A percentile compares a stretch with the other conserved stretches of the same genome.
These are phyloP conservation scores for Boletus tylopilopsis DNA, from an alignment of 768 basidiomycete genomes.

Conservation along the genomic window DNA sequence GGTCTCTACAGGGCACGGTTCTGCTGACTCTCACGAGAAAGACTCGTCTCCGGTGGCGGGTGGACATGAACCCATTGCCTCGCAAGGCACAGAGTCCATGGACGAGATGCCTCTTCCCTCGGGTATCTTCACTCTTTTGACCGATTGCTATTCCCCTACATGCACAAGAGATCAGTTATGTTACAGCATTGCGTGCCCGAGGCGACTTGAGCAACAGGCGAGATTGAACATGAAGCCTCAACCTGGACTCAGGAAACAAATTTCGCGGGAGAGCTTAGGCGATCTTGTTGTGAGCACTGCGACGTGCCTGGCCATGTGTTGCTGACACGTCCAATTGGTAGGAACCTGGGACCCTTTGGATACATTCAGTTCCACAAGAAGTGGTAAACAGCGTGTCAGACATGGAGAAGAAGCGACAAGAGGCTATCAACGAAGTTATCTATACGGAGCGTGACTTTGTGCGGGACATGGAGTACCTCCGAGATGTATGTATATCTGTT, in stretches of 20 bases:
- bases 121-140: constrained; percentile 94
- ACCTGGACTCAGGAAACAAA: constrained; percentile 82
- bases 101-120: constrained; percentile 78
- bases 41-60: constrained; percentile 28
- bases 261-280: constrained; percentile 75
- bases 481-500: constrained; percentile 61
- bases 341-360: constrained; percentile 88
- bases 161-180: constrained; percentile 93
- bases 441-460: constrained; percentile 97
- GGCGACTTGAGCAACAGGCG: constrained; percentile 91
- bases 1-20: constrained; percentile 30
- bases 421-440: constrained; percentile 96
- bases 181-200: constrained; percentile 95
- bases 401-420: constrained; percentile 91
- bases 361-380: constrained; percentile 93
- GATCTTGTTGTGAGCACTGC: constrained; percentile 60
- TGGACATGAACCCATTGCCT: constrained; percentile 16
- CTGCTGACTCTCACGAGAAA: constrained; percentile 34
- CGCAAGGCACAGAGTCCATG: constrained; percentile 41
- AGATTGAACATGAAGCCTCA: constrained; percentile 91
- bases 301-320: neutral
- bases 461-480: constrained; percentile 94
- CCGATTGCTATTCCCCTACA: constrained; percentile 97
- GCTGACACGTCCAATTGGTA: constrained; percentile 31
- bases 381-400: constrained; percentile 91